Percentiles rank a stretch among this genome's conserved stretches.
Conservation (phyloP, 495 filamentous ascomycete genomes). For the Talaromyces wortmannii region DNA sequence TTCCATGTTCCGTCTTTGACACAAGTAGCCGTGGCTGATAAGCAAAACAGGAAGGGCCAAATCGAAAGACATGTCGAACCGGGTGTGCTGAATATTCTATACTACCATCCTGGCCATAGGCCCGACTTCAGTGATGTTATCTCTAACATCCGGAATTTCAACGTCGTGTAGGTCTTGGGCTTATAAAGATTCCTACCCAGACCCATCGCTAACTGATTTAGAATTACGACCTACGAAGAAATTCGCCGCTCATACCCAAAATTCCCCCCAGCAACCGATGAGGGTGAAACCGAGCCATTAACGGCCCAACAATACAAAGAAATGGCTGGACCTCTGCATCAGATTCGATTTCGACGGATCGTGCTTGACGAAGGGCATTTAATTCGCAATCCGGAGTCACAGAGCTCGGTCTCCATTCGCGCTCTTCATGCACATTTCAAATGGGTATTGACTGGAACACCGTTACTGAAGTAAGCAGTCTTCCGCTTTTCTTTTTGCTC, state of each 20-base stretch:
- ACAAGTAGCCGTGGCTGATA: neutral
- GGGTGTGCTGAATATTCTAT: slow-evolving; percentile 9
- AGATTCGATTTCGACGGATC: slow-evolving; percentile 43
- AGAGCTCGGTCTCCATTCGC: slow-evolving; percentile 46
- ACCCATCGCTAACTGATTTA: slow-evolving; percentile 1
- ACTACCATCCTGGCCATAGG: slow-evolving; percentile 7
- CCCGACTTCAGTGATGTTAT: slow-evolving; percentile 6
- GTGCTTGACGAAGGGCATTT: slow-evolving; percentile 51
- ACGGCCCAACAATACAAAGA: slow-evolving; percentile 24
- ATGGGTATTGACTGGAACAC: slow-evolving; percentile 60
- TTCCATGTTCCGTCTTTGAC: neutral
- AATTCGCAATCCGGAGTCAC: slow-evolving; percentile 51
- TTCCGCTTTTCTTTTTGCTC: neutral
- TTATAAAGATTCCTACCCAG: too few species aligned
- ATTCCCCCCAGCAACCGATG: slow-evolving; percentile 16
- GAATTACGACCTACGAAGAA: slow-evolving; percentile 48
- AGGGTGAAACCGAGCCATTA: slow-evolving; percentile 22
- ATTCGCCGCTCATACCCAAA: slow-evolving; percentile 43
- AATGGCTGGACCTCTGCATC: slow-evolving; percentile 38
- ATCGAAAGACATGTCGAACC: slow-evolving; percentile 27
- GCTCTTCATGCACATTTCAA: slow-evolving; percentile 43
- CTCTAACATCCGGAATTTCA: slow-evolving; percentile 3
- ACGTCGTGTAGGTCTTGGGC: neutral
- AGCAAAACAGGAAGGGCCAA: slow-evolving; percentile 21
- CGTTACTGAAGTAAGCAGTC: slow-evolving; percentile 41